Evolutionary conservation across 768 basidiomycete species (phyloP).

Genomic region (Pisolithus marmoratus): DNA sequence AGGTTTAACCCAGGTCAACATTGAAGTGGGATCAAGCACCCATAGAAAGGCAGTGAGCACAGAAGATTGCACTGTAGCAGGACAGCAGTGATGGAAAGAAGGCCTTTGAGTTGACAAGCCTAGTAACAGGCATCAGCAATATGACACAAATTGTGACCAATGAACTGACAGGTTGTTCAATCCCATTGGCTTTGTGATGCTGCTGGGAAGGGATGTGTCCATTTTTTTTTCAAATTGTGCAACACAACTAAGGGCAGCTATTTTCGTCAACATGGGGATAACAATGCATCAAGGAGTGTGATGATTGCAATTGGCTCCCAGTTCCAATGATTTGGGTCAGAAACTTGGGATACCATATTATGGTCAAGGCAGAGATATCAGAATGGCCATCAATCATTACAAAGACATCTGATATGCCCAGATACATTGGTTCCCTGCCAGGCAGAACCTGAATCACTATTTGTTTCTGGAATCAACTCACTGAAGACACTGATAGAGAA

Average conservation of each 20-base stretch:
- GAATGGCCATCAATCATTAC: conserved; percentile 38
- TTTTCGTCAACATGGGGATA: conserved; percentile 27
- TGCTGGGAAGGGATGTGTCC: conserved; percentile 33
- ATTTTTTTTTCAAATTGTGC: conserved; percentile 37
- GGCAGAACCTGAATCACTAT: not conserved
- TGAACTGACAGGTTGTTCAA: conserved; percentile 36
- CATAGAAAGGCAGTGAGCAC: conserved; percentile 28
- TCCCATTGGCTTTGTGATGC: conserved; percentile 23
- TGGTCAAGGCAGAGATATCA: conserved; percentile 30
- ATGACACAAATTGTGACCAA: not conserved
- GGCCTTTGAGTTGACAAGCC: conserved; percentile 33
- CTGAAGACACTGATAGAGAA: conserved; percentile 33
- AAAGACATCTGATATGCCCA: conserved; percentile 41
- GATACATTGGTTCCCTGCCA: conserved; percentile 37
- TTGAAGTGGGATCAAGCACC: conserved; percentile 36
- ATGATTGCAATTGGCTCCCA: conserved; percentile 37
- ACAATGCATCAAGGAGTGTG: conserved; percentile 28
- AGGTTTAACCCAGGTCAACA: conserved; percentile 33
- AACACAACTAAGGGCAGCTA: conserved; percentile 35
- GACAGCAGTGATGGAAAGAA: conserved; percentile 30
- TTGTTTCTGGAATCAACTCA: not conserved
- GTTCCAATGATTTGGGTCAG: not conserved
- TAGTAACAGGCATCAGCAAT: conserved; percentile 10
- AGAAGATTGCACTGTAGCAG: conserved; percentile 24
- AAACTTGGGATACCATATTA: conserved; percentile 34